Percentiles rank a stretch among this genome's conserved stretches.
Conservation (phyloP, 768 basidiomycete species). For the Kwoniella dendrophila region DNA sequence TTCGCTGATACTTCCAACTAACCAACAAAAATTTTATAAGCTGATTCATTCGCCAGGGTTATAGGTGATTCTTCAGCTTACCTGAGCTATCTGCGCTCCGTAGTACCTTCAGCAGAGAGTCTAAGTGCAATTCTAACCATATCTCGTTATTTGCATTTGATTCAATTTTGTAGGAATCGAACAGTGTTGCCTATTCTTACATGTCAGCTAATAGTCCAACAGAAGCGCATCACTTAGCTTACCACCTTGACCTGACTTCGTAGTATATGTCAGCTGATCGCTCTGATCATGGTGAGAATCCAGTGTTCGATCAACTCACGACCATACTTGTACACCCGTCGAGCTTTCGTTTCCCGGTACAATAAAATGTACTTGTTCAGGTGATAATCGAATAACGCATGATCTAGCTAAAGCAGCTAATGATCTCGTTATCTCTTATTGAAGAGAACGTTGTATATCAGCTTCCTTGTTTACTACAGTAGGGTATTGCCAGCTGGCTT, state of each 20-base stretch:
- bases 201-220: neutral
- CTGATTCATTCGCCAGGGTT: neutral
- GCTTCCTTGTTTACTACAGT: neutral
- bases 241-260: conserved; percentile 50
- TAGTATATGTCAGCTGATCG: neutral
- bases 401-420: conserved; percentile 40
- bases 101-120: conserved; percentile 50
- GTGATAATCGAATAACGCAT: conserved; percentile 48
- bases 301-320: conserved; percentile 36
- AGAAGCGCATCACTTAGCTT: conserved; percentile 11
- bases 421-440: conserved; percentile 48
- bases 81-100: conserved; percentile 50
- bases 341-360: conserved; percentile 52
- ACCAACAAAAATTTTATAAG: neutral
- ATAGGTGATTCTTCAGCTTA: conserved; percentile 24
- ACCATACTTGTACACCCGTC: conserved; percentile 56
- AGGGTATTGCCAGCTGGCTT: conserved; percentile 8
- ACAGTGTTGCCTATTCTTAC: conserved; percentile 42
- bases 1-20: conserved; percentile 21
- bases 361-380: conserved; percentile 52
- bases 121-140: conserved; percentile 51
- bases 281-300: neutral
- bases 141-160: conserved; percentile 52
- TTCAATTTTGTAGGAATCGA: conserved; percentile 52
- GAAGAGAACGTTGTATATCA: conserved; percentile 10